phyloP scores from a whole-genome alignment of 1,139 yeast genomes.

The Eremothecium gossypii region DNA sequence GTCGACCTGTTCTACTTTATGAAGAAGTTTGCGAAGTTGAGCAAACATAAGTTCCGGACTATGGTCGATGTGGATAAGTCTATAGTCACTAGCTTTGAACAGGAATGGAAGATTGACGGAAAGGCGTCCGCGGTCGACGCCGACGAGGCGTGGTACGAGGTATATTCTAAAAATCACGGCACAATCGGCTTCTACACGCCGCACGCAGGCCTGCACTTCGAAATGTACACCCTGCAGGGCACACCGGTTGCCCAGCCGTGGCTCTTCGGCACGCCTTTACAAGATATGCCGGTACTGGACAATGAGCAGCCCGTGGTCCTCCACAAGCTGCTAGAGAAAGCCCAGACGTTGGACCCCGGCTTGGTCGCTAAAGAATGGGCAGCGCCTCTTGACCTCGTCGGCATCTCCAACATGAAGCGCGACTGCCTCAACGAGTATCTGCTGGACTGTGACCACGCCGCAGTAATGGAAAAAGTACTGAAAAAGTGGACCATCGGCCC shows the following conservation, averaged over 20 bases:
- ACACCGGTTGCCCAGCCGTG: conserved; percentile 1
- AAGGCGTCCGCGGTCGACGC: neutral
- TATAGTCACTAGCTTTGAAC: neutral
- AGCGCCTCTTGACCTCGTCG: conserved; percentile 4
- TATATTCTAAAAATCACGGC: conserved; percentile 8
- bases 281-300: neutral
- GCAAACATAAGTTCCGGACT: neutral
- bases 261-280: conserved; percentile 1
- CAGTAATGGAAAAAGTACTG: conserved; percentile 1
- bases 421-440: conserved; percentile 6
- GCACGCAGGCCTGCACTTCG: conserved; percentile 6
- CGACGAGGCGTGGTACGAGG: neutral
- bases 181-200: conserved; percentile 8
- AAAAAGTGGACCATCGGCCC: conserved; percentile 4
- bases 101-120: neutral
- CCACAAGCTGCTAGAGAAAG: neutral
- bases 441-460: neutral
- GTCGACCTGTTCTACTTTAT: neutral
- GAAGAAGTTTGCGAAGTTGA: neutral
- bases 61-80: neutral
- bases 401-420: conserved; percentile 5
- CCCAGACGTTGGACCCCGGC: neutral
- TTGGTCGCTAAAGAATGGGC: conserved; percentile 3
- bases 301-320: neutral
- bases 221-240: conserved; percentile 1